These are phyloP conservation scores for Penicillium macrosclerotiorum DNA, from an alignment of 495 filamentous ascomycete genomes.

Conservation along the genomic window DNA sequence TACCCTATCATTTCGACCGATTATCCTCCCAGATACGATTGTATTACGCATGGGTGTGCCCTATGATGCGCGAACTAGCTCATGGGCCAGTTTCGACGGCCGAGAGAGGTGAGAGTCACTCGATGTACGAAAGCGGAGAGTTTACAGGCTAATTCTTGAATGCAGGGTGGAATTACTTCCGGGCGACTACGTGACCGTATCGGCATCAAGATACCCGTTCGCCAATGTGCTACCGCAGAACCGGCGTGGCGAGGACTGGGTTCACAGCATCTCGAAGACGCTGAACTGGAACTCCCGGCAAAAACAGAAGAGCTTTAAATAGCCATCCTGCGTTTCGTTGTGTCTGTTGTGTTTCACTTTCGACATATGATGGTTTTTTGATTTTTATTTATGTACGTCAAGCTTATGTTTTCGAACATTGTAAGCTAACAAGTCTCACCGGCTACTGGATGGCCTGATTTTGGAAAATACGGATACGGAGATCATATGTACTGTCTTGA, in stretches of 20 bases:
- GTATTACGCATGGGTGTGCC: slow-evolving; percentile 89
- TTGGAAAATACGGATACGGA: slow-evolving; percentile 5
- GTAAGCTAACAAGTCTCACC: background rate
- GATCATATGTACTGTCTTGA: too few relatives aligned
- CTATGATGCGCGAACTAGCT: slow-evolving; percentile 82
- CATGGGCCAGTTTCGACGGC: slow-evolving; percentile 97
- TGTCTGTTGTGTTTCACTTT: too few relatives aligned
- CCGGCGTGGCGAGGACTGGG: slow-evolving; percentile 81
- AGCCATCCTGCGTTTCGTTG: slow-evolving; percentile 6
- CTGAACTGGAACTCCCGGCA: slow-evolving; percentile 89
- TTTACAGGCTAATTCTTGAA: slow-evolving; percentile 7
- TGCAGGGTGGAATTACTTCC: slow-evolving; percentile 73
- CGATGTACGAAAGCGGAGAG: background rate
- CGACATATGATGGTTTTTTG: background rate
- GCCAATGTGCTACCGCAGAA: slow-evolving; percentile 80
- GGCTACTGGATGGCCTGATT: slow-evolving; percentile 8
- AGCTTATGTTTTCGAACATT: too few relatives aligned
- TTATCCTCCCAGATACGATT: slow-evolving; percentile 93
- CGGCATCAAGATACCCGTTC: slow-evolving; percentile 89
- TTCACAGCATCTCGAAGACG: slow-evolving; percentile 85
- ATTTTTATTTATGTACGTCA: background rate
- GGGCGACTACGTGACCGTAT: slow-evolving; percentile 95
- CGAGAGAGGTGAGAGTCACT: slow-evolving; percentile 60
- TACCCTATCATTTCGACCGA: slow-evolving; percentile 91
- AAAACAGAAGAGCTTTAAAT: slow-evolving; percentile 62